Base-by-base conservation (phyloP, 495 filamentous ascomycete genomes). In the Xylona heveae region DNA sequence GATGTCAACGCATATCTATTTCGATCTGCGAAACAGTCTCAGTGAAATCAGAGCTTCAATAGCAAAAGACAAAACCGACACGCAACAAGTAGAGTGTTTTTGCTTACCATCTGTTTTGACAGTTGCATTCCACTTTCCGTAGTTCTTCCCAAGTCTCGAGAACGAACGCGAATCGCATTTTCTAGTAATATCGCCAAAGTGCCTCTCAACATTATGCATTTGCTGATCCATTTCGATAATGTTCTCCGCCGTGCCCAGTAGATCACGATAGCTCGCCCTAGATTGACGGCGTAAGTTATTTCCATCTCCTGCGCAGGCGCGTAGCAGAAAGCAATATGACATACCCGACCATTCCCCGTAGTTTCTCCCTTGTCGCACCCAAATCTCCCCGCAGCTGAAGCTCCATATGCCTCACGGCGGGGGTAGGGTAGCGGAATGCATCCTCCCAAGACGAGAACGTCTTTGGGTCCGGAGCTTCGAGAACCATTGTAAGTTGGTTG, bases 261-360 rank as follows among this genome's bases (percentile, higher is more conserved):
- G 68, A 39, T 91, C 80, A 45, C 88, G 71, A 51, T 97, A 97
- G 48, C 79, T 76, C 35, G 66, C 78, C n/a, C 72, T 77, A 24
- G n/a, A 30, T 28, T 24, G 25, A 19, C 17, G 22, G 22, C 13
- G 30, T 29, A 12, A 39, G 20, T 35, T 4, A 6, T 20, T 31
- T 20, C 18, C 25, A 9, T 12, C 12, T 3, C 3, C 8, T 15
- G 13, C 14, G 4, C 32, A n/a, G n/a, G n/a, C n/a, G n/a, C n/a
- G n/a, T n/a, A n/a, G 26, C 6, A 21, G 27, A n/a, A 16, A 5
- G n/a, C n/a, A n/a, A n/a, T n/a, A n/a, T 28, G 17, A 38, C 62
- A 38, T 58, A 75, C 75, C 88, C 90, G 43, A 95, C 88, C 37
- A 91, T 71, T 28, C 76, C 76, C 51, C 88, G 74, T 51, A 95